Base-by-base conservation (phyloP, 2,329 filamentous ascomycete species). In the Aspergillus sp. region DNA sequence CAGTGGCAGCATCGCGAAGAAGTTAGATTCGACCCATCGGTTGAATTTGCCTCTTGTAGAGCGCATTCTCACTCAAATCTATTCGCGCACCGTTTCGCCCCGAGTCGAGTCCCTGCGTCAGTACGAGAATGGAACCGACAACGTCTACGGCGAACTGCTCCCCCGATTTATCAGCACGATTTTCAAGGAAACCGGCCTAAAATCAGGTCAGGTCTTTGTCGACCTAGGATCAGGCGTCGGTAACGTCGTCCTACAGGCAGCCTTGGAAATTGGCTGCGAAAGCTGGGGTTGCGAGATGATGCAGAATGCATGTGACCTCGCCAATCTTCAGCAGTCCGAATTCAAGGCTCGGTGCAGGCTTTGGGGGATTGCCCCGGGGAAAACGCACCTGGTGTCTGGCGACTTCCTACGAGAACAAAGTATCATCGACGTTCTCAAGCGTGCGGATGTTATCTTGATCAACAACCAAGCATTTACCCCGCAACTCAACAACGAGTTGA, bases 391-490 rank as follows among this genome's bases (percentile, higher is more conserved):
- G 6, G 85, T 94, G 63, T 82, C 88, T 49, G 95, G 92, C 10
- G 91, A 96, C 72, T 97, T 99, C 70, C 86, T 92, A 10, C 86
- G 87, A 64, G 90, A 90, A 66, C 74, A 84, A 16, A 82, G 82
- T 59, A 91, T 97, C 52, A 83, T 88, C 60, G 83, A 87, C 24
- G 88, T 88, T 7, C 82, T 99, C 53, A 89, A 90, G 74, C 86
- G 88, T 56, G 94, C 95, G 1, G 95, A 99, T 73, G 93, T 98
- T n/a, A 86, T 99, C 18, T 84, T 99, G 26, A 94, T 98, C 69
- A 99, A 99, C 81, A 99, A 99, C 78, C 93, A 98, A 77, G 95
- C 92, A 2, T 99, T 99, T 77, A 93, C 89, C 6, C 89, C 93
- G 14, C 84, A 89, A 67, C 85, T 97, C 57, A 99, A 98, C 77